Evolutionary conservation across 2,329 filamentous ascomycete genomes (phyloP), one percentile per base, ranked within the genome.

Genomic region (Coniochaeta sp.): DNA sequence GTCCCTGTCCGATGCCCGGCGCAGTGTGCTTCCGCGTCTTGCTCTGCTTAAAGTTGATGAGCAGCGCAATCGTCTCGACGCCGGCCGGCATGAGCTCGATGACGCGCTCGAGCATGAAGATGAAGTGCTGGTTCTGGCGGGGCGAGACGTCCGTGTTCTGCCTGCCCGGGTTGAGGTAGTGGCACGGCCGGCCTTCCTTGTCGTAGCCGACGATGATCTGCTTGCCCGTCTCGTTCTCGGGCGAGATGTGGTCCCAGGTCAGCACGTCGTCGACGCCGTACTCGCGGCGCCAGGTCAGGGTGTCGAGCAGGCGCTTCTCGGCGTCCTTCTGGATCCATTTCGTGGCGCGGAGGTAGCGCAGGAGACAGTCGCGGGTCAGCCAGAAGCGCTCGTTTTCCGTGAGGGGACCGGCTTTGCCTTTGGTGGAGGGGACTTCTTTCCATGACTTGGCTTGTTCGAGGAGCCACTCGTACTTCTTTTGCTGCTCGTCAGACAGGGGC

Each of bases 181-280:
- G 85, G 73, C 93, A 97, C 1, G 93, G 91, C n/a, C 93, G 82
- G 57, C 83, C 89, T 62, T 91, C 79, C 62, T 88, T 90, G 77
- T 99, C 95, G 74, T 87, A 99, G 47, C 95, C 95, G 22, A 95
- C 75, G 61, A 96, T 81, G 61, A 96, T 82, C 74, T 98, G 93
- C 80, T 99, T 99, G 66, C 95, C 95, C 11, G 93, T 98, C 77
- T 93, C 92, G 73, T 97, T 96, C 79, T 99, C 95, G 14, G 90
- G 86, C 1, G 89, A 91, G 69, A 98, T 93, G 76, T 96, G 89
- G 9, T 97, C 93, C 11, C 89, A 81, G 0, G 91, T 93, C 69
- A 92, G 84, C 59, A 83, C 86, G 47, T 52, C 47, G 62, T 90
- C 85, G 61, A 96, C 81, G 56, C 91, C 92, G 70, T 96, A 99